phyloP scores from a whole-genome alignment of 306 rosid genomes.

The Sindora glabra region DNA sequence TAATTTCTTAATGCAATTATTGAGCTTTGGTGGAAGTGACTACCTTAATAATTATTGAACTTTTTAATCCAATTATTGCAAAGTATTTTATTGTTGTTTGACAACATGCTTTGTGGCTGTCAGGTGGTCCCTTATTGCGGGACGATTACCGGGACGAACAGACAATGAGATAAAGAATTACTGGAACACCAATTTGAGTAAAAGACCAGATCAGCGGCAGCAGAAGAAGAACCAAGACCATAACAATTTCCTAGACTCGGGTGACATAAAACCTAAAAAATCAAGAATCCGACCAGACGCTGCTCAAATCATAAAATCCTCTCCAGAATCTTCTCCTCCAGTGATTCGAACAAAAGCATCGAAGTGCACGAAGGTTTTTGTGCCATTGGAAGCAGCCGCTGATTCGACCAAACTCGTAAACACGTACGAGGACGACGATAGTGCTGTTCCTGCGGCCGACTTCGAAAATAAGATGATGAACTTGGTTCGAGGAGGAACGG shows the following conservation, averaged over 20 bases:
- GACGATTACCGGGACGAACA: slow-evolving; percentile 16
- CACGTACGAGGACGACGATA: too few relatives aligned
- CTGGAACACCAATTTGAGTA: slow-evolving; percentile 12
- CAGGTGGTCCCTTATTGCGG: slow-evolving; percentile 21
- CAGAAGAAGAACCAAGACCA: too few relatives aligned
- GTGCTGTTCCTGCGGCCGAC: too few relatives aligned
- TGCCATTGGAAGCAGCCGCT: background rate
- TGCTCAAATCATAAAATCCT: background rate
- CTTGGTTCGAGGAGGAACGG: background rate
- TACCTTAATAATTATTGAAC: too few relatives aligned
- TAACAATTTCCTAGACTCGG: background rate
- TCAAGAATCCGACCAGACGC: background rate
- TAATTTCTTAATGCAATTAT: too few relatives aligned
- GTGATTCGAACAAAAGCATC: background rate
- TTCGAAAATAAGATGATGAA: background rate
- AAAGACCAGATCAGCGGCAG: too few relatives aligned
- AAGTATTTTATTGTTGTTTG: background rate
- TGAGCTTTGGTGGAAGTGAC: too few relatives aligned
- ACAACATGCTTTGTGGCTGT: background rate
- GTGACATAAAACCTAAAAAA: background rate
- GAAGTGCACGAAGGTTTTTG: background rate
- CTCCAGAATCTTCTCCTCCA: background rate
- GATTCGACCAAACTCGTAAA: too few relatives aligned
- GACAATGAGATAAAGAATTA: slow-evolving; percentile 9
- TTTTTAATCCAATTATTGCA: too few relatives aligned